Conservation (phyloP, 441 rosid species). For the Macaranga tanarius region DNA sequence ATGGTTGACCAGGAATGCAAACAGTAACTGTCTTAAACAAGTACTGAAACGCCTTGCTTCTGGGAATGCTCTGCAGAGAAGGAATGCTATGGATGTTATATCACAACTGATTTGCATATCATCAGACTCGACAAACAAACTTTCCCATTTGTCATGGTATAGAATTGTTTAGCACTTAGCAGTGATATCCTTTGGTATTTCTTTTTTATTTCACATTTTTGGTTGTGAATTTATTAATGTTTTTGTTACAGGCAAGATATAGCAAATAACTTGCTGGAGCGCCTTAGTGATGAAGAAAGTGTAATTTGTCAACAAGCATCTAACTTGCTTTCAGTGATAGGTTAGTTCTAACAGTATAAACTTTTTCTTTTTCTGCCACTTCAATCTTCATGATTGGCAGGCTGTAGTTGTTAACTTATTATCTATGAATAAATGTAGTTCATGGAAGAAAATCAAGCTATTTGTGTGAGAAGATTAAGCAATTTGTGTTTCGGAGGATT, state of each 20-base stretch:
- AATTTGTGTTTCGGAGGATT: not conserved
- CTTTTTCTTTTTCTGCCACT: not conserved
- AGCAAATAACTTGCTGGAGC: conserved; percentile 54
- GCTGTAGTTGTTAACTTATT: conserved; percentile 4
- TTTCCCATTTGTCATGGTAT: conserved; percentile 64
- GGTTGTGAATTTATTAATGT: conserved; percentile 20
- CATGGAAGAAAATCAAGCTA: not conserved
- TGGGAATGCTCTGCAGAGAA: conserved; percentile 61
- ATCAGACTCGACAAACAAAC: conserved; percentile 36
- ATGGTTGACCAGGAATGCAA: conserved; percentile 50
- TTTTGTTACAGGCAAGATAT: conserved; percentile 63
- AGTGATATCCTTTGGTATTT: conserved; percentile 19
- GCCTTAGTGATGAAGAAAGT: conserved; percentile 61
- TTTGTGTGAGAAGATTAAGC: not conserved
- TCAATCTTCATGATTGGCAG: not conserved
- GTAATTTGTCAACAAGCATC: conserved; percentile 53
- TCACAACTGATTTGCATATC: conserved; percentile 56
- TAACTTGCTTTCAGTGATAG: conserved; percentile 60
- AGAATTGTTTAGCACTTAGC: conserved; percentile 18
- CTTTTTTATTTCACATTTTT: conserved; percentile 29
- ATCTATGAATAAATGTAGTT: not conserved
- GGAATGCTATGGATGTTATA: conserved; percentile 78
- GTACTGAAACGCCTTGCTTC: conserved; percentile 69
- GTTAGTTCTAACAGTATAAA: conserved; percentile 37
- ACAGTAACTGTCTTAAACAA: conserved; percentile 61